These are phyloP conservation scores for Pseudocercospora fijiensis DNA, from an alignment of 2,329 filamentous ascomycete genomes.

Conservation along the genomic window DNA sequence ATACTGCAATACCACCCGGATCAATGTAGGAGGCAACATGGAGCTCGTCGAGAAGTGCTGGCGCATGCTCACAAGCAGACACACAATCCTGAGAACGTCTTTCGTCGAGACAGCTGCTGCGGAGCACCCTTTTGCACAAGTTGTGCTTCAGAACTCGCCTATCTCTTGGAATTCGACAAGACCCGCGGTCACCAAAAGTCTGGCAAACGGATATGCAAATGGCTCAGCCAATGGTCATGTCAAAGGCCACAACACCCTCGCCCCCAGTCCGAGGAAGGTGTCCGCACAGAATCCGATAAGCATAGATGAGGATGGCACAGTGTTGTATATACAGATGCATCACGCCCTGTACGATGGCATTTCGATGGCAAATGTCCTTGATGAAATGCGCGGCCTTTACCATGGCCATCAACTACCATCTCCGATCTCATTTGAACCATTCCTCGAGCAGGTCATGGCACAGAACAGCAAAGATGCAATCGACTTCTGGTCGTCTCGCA, in stretches of 20 bases:
- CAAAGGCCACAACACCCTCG: not conserved
- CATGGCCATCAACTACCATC: slow-evolving; percentile 47
- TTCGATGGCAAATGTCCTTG: slow-evolving; percentile 67
- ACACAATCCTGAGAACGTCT: slow-evolving; percentile 74
- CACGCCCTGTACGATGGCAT: slow-evolving; percentile 86
- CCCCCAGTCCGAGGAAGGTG: not conserved
- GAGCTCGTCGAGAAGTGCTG: slow-evolving; percentile 59
- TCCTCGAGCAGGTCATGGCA: slow-evolving; percentile 60
- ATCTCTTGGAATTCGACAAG: slow-evolving; percentile 42
- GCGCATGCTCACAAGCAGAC: slow-evolving; percentile 61
- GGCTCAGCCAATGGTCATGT: not conserved
- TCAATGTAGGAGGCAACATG: slow-evolving; percentile 56
- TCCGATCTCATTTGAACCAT: slow-evolving; percentile 59
- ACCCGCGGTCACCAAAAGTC: not conserved
- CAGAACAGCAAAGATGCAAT: slow-evolving; percentile 53
- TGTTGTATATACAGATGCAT: slow-evolving; percentile 60
- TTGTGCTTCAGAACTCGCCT: slow-evolving; percentile 57
- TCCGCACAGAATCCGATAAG: slow-evolving; percentile 16
- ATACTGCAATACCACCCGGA: slow-evolving; percentile 72
- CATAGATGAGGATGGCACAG: slow-evolving; percentile 11
- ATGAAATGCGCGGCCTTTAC: slow-evolving; percentile 65
- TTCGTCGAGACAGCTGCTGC: slow-evolving; percentile 66
- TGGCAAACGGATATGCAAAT: not conserved
- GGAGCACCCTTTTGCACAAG: slow-evolving; percentile 67
- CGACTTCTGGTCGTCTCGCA: slow-evolving; percentile 63